Evolutionary conservation across 805 yeast species (phyloP), one percentile per base, ranked within the genome.

Genomic region (Hanseniaspora occidentalis): DNA sequence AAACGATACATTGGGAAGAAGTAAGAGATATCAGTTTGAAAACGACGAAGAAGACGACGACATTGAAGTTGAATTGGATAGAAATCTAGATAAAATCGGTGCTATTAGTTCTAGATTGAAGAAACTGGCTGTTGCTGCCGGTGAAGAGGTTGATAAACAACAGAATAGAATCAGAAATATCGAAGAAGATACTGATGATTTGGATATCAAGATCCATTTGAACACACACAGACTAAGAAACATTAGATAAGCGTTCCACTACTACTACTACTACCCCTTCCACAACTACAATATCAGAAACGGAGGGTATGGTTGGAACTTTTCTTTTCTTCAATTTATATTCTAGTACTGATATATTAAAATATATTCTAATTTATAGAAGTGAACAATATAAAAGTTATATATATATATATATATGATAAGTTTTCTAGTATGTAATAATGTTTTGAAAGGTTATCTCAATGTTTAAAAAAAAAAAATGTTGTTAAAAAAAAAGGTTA

Each of bases 41-140:
- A 82, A 81, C 37, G 96, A 89, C 60, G 77, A 77, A 38, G 96
- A 89, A 57, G 97, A 92, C 59, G 95, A 86, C 51, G 92, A 79
- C 49, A 74, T 85, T 74, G 97, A 89, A 56, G 73, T 79, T 46
- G 95, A 88, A 59, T 75, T 86, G 49, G 88, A 86, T 40, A 64
- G 72, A 47, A 92, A 92, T 53, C 65, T 89, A 58, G 88, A 83
- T 51, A 84, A 80, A 56, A 81, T 92, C 37, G 71, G 73, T 10
- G 69, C 69, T 31, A 73, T 79, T 43, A 74, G 94, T 24, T 69
- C 70, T 41, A 75, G 86, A 45, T 71, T 89, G 60, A 79, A 77
- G 56, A 72, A 68, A 46, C 67, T 84, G 40, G 96, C 96, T 2
- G 55, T 69, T 43, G 67, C 83, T 3, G 76, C 84, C 54, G 76